A percentile compares a stretch with the other conserved stretches of the same genome.
Conservation (phyloP, 1,139 yeast genomes). For the Pichia sp. region DNA sequence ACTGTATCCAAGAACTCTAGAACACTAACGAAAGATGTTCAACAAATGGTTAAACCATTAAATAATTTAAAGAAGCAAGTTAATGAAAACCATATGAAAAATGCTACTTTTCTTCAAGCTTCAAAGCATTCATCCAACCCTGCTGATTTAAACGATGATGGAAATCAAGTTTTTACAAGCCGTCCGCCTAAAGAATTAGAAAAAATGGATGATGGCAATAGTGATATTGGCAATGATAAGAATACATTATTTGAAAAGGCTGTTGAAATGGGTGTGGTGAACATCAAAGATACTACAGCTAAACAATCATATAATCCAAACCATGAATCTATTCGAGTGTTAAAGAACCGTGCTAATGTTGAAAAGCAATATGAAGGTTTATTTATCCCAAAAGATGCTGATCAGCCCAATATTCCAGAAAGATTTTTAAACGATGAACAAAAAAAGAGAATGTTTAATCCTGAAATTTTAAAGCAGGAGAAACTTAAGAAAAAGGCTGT, state of each 20-base stretch:
- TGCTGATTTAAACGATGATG: too few species aligned
- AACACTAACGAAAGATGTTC: slow-evolving; percentile 5
- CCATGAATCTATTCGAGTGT: slow-evolving; percentile 16
- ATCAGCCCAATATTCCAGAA: slow-evolving; percentile 18
- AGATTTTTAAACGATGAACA: slow-evolving; percentile 17
- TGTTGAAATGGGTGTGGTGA: slow-evolving; percentile 15
- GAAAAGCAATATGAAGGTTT: slow-evolving; percentile 20
- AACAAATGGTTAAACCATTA: not conserved
- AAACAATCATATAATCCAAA: slow-evolving; percentile 12
- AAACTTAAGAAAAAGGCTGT: slow-evolving; percentile 7
- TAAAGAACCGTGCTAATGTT: slow-evolving; percentile 15
- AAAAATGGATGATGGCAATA: slow-evolving; percentile 12
- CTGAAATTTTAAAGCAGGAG: slow-evolving; percentile 9
- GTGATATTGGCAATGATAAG: slow-evolving; percentile 1
- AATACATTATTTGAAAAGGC: slow-evolving; percentile 16
- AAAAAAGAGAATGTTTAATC: slow-evolving; percentile 8
- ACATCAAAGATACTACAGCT: slow-evolving; percentile 10
- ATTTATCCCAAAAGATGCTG: slow-evolving; percentile 15
- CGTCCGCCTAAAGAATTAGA: slow-evolving; percentile 18
- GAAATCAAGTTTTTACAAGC: slow-evolving; percentile 14
- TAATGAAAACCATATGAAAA: not conserved
- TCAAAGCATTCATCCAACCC: too few species aligned
- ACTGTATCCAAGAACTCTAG: slow-evolving; percentile 15
- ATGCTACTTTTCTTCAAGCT: not conserved
- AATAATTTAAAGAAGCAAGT: slow-evolving; percentile 7